A percentile compares a stretch with the other conserved stretches of the same genome.
Conservation (phyloP, 2,329 filamentous ascomycete species). For the Ceratocystis diversiconidia region DNA sequence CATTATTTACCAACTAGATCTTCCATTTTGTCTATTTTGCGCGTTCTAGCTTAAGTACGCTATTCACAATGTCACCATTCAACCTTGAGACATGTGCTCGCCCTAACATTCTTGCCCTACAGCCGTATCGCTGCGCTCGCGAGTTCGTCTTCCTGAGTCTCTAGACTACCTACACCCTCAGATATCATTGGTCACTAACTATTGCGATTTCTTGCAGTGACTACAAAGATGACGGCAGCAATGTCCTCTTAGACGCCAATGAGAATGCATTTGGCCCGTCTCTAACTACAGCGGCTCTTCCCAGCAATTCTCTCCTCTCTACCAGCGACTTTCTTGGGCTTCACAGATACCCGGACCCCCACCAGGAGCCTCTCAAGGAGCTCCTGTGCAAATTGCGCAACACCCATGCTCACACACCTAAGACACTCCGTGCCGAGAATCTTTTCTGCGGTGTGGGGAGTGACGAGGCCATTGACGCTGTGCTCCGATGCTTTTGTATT, state of each 20-base stretch:
- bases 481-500: constrained; percentile 83
- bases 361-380: constrained; percentile 78
- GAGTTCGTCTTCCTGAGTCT: constrained; percentile 42
- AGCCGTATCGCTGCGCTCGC: constrained; percentile 69
- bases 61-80: constrained; percentile 44
- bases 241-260: constrained; percentile 92
- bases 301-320: constrained; percentile 26
- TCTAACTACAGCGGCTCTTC: constrained; percentile 38
- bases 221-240: constrained; percentile 96
- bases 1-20: background rate
- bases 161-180: background rate
- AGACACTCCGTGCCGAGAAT: constrained; percentile 61
- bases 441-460: constrained; percentile 91
- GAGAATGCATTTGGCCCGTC: constrained; percentile 92
- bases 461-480: constrained; percentile 90
- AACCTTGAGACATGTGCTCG: constrained; percentile 61
- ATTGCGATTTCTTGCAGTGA: constrained; percentile 44
- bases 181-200: background rate
- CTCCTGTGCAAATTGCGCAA: constrained; percentile 78
- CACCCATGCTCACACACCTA: constrained; percentile 63
- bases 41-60: background rate
- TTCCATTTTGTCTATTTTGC: background rate
- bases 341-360: constrained; percentile 91
- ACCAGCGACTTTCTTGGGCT: constrained; percentile 62
- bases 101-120: constrained; percentile 59